Conservation (phyloP, 1,139 yeast species). For the Scheffersomyces illinoinensis region DNA sequence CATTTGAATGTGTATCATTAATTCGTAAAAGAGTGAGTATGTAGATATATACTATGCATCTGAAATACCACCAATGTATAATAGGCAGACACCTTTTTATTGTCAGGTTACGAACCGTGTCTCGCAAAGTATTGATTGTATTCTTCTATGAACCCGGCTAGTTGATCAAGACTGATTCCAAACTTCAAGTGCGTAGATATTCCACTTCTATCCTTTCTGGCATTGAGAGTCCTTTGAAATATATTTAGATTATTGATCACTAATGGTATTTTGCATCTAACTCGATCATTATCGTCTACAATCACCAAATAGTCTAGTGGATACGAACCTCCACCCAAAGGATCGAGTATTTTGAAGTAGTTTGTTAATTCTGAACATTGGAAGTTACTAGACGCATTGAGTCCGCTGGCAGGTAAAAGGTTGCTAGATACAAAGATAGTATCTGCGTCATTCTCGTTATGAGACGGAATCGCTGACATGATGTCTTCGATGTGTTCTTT, state of each 20-base stretch:
- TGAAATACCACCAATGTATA: neutral
- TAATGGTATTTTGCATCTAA: conserved; percentile 26
- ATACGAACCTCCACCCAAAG: conserved; percentile 53
- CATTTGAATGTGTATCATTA: neutral
- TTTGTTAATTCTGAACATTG: conserved; percentile 22
- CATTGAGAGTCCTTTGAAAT: neutral
- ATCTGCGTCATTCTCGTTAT: conserved; percentile 1
- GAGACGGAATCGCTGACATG: conserved; percentile 1
- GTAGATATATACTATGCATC: neutral
- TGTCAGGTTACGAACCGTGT: neutral
- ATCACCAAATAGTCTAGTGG: conserved; percentile 44
- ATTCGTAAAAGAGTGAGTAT: neutral
- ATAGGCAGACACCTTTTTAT: neutral
- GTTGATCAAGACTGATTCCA: conserved; percentile 21
- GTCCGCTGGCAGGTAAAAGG: neutral
- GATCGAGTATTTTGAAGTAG: conserved; percentile 37
- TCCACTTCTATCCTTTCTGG: conserved; percentile 6
- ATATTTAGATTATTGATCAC: conserved; percentile 4
- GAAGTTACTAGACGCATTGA: conserved; percentile 6
- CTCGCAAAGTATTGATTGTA: conserved; percentile 13
- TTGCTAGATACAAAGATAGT: conserved; percentile 10
- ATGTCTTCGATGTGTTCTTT: conserved; percentile 17
- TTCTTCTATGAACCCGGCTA: conserved; percentile 23
- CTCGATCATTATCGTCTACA: conserved; percentile 23
- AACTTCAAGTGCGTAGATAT: conserved; percentile 11